A percentile compares a stretch with the other conserved stretches of the same genome.
Conservation (phyloP, 2,329 filamentous ascomycete genomes). For the Fusarium subtropicale region DNA sequence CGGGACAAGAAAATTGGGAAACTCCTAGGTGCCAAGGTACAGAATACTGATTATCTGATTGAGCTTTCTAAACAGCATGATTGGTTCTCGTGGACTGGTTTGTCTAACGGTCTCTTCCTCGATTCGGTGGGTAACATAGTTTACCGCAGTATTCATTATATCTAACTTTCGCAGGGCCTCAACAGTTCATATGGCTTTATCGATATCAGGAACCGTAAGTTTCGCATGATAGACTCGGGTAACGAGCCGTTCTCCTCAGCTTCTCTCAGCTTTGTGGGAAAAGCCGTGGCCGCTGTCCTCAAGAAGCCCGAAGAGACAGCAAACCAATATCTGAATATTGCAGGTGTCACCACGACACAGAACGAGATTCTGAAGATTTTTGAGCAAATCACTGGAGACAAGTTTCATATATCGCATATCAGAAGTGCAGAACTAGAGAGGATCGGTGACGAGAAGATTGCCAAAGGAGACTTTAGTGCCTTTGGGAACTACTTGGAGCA, state of each 20-base stretch:
- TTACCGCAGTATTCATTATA: fast-evolving
- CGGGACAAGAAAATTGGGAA: constrained; percentile 9
- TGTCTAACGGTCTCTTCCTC: constrained; percentile 3
- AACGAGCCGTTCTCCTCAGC: constrained; percentile 14
- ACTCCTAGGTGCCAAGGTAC: neutral
- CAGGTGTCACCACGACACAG: constrained; percentile 13
- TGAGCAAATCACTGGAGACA: constrained; percentile 1
- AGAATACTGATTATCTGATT: constrained; percentile 21
- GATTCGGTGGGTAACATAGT: neutral
- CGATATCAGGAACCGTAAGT: constrained; percentile 6
- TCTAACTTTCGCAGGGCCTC: neutral
- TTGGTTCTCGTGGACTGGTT: constrained; percentile 18
- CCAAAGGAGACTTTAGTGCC: constrained; percentile 9
- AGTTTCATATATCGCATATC: constrained; percentile 2
- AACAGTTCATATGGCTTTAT: neutral
- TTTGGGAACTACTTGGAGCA: constrained; percentile 19
- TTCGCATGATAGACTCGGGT: constrained; percentile 18
- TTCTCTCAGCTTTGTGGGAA: neutral
- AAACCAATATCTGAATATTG: constrained; percentile 12
- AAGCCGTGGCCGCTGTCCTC: constrained; percentile 6
- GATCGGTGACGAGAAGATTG: constrained; percentile 15
- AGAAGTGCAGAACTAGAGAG: constrained; percentile 4
- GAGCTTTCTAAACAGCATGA: constrained; percentile 12
- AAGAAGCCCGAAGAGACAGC: constrained; percentile 3
- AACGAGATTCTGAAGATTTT: constrained; percentile 2